These are phyloP conservation scores for Cymbopogon flexuosus DNA, from an alignment of 202 grass and related monocot genomes.

Conservation along the genomic window DNA sequence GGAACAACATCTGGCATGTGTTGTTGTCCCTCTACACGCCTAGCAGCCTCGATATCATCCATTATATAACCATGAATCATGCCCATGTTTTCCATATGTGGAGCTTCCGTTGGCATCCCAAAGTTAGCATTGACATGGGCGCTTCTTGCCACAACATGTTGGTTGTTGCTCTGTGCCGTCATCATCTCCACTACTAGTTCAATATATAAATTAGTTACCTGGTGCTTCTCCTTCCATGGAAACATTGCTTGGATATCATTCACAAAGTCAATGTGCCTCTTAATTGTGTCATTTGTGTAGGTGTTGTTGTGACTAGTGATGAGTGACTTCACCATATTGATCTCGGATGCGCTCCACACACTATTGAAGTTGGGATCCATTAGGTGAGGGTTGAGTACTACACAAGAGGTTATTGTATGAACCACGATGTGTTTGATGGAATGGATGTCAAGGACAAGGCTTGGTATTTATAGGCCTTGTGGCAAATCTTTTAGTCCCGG, in stretches of 20 bases:
- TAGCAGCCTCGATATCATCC: not conserved
- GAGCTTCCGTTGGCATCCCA: not conserved
- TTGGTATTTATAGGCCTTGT: constrained; percentile 1
- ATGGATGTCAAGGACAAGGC: not conserved
- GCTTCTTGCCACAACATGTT: not conserved
- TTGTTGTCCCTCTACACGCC: not conserved
- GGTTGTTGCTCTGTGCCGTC: not conserved
- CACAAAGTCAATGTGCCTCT: not conserved
- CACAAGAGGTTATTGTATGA: not conserved
- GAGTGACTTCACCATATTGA: not conserved
- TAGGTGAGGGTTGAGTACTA: not conserved
- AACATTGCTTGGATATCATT: not conserved
- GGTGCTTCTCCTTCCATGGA: constrained; percentile 9
- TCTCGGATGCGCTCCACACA: constrained; percentile 15
- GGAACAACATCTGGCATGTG: not conserved
- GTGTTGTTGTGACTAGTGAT: not conserved
- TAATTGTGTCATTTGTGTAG: not conserved
- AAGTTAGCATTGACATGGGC: not conserved
- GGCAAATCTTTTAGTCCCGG: not conserved
- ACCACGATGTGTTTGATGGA: not conserved
- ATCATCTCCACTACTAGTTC: not conserved
- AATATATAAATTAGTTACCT: constrained; percentile 20
- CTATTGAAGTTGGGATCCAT: constrained; percentile 7
- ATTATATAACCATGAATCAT: not conserved
- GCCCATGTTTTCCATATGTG: not conserved